Evolutionary conservation across 2,329 filamentous ascomycete species (phyloP), one percentile per base, ranked within the genome.

Genomic region (Dryadomyces quercus-mongolicae): DNA sequence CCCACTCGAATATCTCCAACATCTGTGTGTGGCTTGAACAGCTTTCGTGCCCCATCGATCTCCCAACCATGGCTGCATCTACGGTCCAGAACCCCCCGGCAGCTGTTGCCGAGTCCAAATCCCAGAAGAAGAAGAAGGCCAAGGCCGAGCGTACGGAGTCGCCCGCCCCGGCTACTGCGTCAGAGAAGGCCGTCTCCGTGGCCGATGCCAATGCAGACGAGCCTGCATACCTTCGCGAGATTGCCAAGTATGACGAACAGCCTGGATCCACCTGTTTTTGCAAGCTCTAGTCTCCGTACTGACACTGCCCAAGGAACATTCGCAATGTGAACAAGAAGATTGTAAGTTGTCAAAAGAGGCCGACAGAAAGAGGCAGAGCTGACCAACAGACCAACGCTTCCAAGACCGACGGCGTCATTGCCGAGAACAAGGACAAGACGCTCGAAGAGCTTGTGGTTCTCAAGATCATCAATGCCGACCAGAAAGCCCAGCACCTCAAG

Each of bases 261-360:
- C 25, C 25, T 31, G 25, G 25, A 4, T 31, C 25, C 25, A 31
- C 25, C 25, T 31, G 25, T 31, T 31, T 48, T 51, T 42, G 12
- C 38, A 15, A 15, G 38, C 16, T 42, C 16, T 42, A 42, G 12
- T 42, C 3, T 42, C 16, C 16, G 5, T 42, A n/a, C 38, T 42
- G 42, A 44, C 9, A 3, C 25, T 31, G 15, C 2, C 2, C 15
- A 34, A 95, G 90, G 77, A 89, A 82, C 70, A 87, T 96, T 63
- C 90, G 92, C 66, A 95, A 93, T 70, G 74, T 93, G 65, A 86
- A 84, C 75, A 97, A 96, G 80, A 96, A 96, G 74, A 84, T 97
- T 64, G 88, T 95, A 72, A 73, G 86, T 74, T 54, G 5, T 13
- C 42, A 44, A 44, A n/a, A 3, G 3, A 16, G 12, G 7, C 18